Evolutionary conservation across 2,329 filamentous ascomycete species (phyloP).

Genomic region (Aspergillus eucalypticola): DNA sequence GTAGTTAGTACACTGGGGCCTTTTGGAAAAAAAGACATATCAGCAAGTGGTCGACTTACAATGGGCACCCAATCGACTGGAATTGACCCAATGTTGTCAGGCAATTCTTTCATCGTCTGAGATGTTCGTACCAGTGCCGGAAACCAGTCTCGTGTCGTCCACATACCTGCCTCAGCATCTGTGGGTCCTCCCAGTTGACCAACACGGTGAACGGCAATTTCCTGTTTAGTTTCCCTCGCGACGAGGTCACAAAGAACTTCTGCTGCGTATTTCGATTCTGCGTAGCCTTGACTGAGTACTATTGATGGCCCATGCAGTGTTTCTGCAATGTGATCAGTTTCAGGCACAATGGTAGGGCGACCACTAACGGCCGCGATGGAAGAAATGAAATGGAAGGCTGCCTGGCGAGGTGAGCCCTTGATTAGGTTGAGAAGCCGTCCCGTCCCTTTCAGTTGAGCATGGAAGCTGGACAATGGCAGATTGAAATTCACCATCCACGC

Average conservation of each 20-base stretch:
- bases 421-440: background rate
- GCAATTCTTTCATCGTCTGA: background rate
- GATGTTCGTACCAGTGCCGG: slow-evolving; percentile 5
- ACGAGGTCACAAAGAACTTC: background rate
- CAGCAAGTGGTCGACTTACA: background rate
- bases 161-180: background rate
- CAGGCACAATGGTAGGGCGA: background rate
- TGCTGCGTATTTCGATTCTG: slow-evolving; percentile 4
- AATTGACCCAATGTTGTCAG: background rate
- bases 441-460: background rate
- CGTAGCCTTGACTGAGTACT: slow-evolving; percentile 2
- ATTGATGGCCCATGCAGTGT: background rate
- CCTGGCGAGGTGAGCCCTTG: background rate
- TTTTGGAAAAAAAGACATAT: too few species aligned
- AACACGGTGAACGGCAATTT: slow-evolving; percentile 2
- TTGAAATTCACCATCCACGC: slow-evolving; percentile 1
- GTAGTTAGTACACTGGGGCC: background rate
- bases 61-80: slow-evolving; percentile 11
- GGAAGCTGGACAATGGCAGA: background rate
- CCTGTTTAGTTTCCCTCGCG: background rate
- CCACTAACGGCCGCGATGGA: slow-evolving; percentile 1
- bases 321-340: background rate
- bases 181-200: slow-evolving; percentile 8
- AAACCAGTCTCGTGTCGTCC: slow-evolving; percentile 11
- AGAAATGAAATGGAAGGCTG: slow-evolving; percentile 5